Conservation (phyloP, 1,284 basidiomycete species). For the Phellopilus nigrolimitatus region DNA sequence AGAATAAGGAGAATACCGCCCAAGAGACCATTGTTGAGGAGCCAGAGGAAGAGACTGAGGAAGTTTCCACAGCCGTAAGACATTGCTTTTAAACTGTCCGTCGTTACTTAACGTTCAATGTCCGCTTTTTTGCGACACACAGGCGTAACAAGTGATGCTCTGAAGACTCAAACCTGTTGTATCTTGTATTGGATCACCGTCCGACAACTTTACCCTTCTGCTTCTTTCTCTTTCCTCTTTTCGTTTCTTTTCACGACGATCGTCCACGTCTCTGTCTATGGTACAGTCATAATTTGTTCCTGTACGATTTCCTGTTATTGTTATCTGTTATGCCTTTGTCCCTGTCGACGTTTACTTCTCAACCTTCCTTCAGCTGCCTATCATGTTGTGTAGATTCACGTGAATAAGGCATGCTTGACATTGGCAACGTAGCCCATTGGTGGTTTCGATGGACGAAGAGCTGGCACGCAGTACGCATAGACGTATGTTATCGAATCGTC, state of each 20-base stretch:
- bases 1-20: conserved; percentile 32
- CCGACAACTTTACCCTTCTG: neutral
- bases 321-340: neutral
- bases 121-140: neutral
- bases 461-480: too few relatives aligned
- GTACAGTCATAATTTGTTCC: neutral
- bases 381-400: neutral
- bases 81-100: neutral
- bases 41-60: conserved; percentile 47
- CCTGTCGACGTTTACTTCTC: neutral
- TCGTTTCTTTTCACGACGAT: conserved; percentile 2
- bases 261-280: neutral
- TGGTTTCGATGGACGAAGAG: too few relatives aligned
- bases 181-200: conserved; percentile 13
- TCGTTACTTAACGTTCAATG: neutral
- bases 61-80: conserved; percentile 25
- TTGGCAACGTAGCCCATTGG: too few relatives aligned
- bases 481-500: too few relatives aligned
- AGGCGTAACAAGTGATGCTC: neutral
- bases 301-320: neutral
- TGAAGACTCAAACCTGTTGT: conserved; percentile 5
- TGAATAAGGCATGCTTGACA: neutral
- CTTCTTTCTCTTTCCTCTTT: neutral
- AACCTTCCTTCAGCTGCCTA: neutral
- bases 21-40: conserved; percentile 49